Base-by-base conservation (phyloP, 2,329 filamentous ascomycete species). In the Chaetothyriales sp. region DNA sequence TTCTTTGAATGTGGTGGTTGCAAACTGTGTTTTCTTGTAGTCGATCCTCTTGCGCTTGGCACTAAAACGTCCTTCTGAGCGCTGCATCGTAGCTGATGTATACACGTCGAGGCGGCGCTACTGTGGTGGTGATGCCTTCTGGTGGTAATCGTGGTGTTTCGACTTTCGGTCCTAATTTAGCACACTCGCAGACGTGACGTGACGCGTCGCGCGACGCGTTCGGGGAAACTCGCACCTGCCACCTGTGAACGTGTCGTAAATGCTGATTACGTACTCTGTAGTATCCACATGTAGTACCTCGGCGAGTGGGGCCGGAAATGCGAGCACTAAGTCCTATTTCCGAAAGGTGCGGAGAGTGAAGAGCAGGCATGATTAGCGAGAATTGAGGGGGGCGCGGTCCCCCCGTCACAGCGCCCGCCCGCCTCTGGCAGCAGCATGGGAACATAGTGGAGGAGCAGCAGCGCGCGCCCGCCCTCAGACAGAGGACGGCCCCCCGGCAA, bases 11-110 rank as follows among this genome's bases (percentile, higher is more conserved):
- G 76, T 73, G 18, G 86, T 78, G 18, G 80, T 75, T 51, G 84
- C 84, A 64, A 95, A 95, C 66, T 95, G 89, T 65, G 81, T 84
- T 70, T 88, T 93, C 62, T 86, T 85, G 63, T 84, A 73, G 65
- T 94, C 84, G 60, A 90, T 69, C 55, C 81, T 80, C 58, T 88
- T 84, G 63, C 86, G 73, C 68, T 95, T 96, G 2, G 83, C 64
- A 50, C 73, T 71, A 51, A 72, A 67, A 22, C 69, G 64, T 53
- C 64, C 61, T 48, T 70, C 69, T 59, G 71, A 65, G 53, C 68
- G 66, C 57, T 71, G 67, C 70, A 72, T 73, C 20, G n/a, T 49
- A n/a, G n/a, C n/a, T 18, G 12, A 10, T 18, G 22, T 18, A 25
- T 25, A 25, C n/a, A n/a, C 22, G 22, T 39, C 19, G 5, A 47